Evolutionary conservation across 2,329 filamentous ascomycete genomes (phyloP).

Genomic region (Lasiodiplodia gonubiensis): DNA sequence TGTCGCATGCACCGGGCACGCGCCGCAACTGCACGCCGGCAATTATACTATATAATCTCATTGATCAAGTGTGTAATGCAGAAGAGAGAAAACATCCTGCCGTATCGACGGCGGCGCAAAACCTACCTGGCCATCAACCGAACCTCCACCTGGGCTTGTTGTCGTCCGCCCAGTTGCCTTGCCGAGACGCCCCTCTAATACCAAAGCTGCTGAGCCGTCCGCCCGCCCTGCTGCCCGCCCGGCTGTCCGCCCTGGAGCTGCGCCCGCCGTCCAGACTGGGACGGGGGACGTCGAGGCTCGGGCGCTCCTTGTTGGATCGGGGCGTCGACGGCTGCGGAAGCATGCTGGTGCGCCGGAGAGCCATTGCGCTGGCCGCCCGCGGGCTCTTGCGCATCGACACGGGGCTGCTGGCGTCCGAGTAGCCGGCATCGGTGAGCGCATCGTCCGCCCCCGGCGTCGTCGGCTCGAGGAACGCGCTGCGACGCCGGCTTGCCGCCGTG

Average conservation of each 20-base stretch:
- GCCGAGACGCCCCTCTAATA: not conserved
- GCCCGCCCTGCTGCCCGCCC: slow-evolving; percentile 24
- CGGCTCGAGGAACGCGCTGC: slow-evolving; percentile 23
- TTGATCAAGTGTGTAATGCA: not conserved
- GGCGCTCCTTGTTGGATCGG: not conserved
- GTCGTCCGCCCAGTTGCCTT: slow-evolving; percentile 10
- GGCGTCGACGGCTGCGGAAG: slow-evolving; percentile 23
- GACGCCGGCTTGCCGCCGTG: not conserved
- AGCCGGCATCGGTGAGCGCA: slow-evolving; percentile 12
- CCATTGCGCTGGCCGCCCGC: slow-evolving; percentile 21
- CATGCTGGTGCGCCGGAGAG: slow-evolving; percentile 25
- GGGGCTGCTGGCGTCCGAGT: slow-evolving; percentile 17
- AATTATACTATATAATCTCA: slow-evolving; percentile 12
- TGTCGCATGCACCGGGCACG: slow-evolving; percentile 9
- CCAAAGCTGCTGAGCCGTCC: slow-evolving; percentile 22
- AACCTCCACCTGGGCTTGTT: slow-evolving; percentile 18
- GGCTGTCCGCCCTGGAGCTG: slow-evolving; percentile 20
- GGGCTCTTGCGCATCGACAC: slow-evolving; percentile 22
- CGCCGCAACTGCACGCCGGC: not conserved
- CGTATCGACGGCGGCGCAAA: not conserved
- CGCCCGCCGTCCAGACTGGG: slow-evolving; percentile 23
- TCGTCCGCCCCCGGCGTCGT: not conserved
- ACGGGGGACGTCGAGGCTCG: slow-evolving; percentile 17
- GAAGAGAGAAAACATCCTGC: not conserved
- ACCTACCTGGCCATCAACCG: slow-evolving; percentile 1